Conservation (phyloP, 345 rosid species). For the Microcos paniculata region DNA sequence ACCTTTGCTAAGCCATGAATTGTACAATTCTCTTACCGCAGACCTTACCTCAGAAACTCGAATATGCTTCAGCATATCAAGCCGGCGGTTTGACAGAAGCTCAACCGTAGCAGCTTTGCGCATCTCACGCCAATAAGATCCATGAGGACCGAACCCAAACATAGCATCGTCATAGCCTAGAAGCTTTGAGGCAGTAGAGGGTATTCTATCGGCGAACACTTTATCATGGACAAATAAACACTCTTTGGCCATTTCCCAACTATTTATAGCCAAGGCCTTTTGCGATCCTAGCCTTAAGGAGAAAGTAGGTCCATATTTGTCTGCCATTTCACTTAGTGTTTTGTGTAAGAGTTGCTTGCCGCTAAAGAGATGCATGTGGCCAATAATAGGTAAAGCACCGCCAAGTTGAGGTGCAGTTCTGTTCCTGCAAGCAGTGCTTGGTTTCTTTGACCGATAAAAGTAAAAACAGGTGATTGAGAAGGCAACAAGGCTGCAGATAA, state of each 20-base stretch:
- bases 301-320: conserved; percentile 32
- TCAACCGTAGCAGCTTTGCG: conserved; percentile 26
- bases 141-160: conserved; percentile 44
- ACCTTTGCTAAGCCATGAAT: too few relatives aligned
- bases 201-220: conserved; percentile 28
- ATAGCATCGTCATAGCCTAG: conserved; percentile 35
- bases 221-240: conserved; percentile 29
- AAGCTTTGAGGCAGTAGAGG: conserved; percentile 25
- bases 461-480: too few relatives aligned
- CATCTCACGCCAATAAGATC: too few relatives aligned
- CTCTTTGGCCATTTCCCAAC: conserved; percentile 35
- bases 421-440: too few relatives aligned
- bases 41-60: conserved; percentile 26
- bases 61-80: too few relatives aligned
- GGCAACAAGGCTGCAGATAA: too few relatives aligned
- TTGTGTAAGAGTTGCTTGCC: conserved; percentile 30
- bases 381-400: conserved; percentile 42
- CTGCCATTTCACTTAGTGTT: conserved; percentile 30
- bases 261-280: conserved; percentile 24
- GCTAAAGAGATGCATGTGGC: conserved; percentile 43
- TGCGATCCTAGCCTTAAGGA: conserved; percentile 30
- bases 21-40: conserved; percentile 16
- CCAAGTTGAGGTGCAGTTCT: too few relatives aligned
- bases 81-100: conserved; percentile 35
- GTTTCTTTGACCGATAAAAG: too few relatives aligned